Evolutionary conservation across 2,329 filamentous ascomycete genomes (phyloP), one percentile per base, ranked within the genome.

Genomic region (Cercospora sp.): DNA sequence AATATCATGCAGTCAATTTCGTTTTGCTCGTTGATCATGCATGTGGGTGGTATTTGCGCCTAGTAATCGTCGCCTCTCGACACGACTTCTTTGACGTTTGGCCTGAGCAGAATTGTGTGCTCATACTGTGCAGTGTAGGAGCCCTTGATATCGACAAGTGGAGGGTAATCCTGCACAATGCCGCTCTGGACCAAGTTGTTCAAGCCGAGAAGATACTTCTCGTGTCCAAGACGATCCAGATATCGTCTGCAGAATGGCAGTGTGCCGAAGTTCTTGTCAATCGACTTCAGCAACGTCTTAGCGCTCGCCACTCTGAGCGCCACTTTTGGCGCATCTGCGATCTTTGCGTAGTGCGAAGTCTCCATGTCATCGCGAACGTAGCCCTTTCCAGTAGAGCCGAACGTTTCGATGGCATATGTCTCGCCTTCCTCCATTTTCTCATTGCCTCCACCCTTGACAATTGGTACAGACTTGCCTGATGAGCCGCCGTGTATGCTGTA

Each of bases 111-210:
- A 67, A 83, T 78, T 12, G 81, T 83, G 77, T 86, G 88, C 79
- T 90, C 88, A 74, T 87, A 90, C 72, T 90, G 88, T 9, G 88
- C 88, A 5, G 85, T 84, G 74, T 89, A 89, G 1, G 87, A 89
- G 1, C 87, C 88, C 70, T 84, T 81, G 51, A 86, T 76, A 71
- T 90, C 88, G 37, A 83, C 79, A 28, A 90, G 79, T 1, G 88
- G 88, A 13, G 79, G 78, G 73, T 90, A 87, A 3, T 81, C 77
- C 51, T 89, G 84, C 3, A 90, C 79, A 21, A 90, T 82, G 0
- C 86, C 88, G 63, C 85, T 81, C 6, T 83, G 81, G 1, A 88
- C 82, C 26, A 90, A 81, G 43, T 81, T 84, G 66, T 88, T 88
- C 77, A 90, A 80, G 1, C 86, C 88, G 0, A 86, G 82, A 61